Conservation (phyloP, 768 basidiomycete genomes). For the Sporobolomyces roseus region DNA sequence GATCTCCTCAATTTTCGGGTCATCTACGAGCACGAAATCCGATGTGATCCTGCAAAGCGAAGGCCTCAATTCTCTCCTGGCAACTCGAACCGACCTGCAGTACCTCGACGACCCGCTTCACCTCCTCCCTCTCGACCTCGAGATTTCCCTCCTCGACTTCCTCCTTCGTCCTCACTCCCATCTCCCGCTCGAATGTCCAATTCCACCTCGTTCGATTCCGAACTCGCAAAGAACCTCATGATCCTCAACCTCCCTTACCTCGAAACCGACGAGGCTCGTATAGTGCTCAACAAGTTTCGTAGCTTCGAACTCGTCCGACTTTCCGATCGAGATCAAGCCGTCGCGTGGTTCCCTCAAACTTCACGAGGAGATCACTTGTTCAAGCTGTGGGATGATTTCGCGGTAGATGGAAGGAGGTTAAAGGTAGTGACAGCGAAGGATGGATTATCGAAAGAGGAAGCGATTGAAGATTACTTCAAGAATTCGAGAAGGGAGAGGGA, state of each 20-base stretch:
- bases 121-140: no score
- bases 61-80: not conserved
- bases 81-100: not conserved
- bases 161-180: no score
- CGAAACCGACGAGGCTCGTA: conserved; percentile 5
- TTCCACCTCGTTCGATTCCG: not conserved
- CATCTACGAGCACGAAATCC: not conserved
- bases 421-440: conserved; percentile 1
- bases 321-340: not conserved
- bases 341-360: not conserved
- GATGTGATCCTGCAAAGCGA: not conserved
- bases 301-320: not conserved
- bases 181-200: no score
- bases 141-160: no score
- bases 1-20: not conserved
- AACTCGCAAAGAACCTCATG: not conserved
- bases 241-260: conserved; percentile 2
- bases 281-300: conserved; percentile 3
- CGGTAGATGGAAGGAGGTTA: not conserved
- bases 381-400: conserved; percentile 10
- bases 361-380: not conserved
- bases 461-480: conserved; percentile 9
- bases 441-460: not conserved
- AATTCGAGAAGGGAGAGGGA: no score
- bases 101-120: not conserved